A percentile compares a stretch with the other conserved stretches of the same genome.
phyloP scores from a whole-genome alignment of 2,329 filamentous ascomycete species.

The Cladosporium sp. region DNA sequence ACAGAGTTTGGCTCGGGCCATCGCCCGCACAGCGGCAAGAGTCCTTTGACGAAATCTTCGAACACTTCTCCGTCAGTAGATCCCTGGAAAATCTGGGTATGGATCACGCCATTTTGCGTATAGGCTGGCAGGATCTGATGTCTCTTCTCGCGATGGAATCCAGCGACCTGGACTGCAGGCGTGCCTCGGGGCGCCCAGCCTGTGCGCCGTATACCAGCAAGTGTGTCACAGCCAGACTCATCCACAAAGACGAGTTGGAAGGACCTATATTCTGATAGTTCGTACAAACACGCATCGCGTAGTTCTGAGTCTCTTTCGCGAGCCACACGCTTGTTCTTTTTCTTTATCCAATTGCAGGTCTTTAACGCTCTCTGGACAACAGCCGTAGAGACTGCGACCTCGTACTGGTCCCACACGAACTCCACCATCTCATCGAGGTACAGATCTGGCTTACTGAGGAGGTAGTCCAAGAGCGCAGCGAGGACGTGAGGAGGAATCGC shows the following conservation, averaged over 20 bases:
- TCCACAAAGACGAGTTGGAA: constrained; percentile 20
- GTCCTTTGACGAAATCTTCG: constrained; percentile 8
- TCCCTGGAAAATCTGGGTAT: constrained; percentile 11
- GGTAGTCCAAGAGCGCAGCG: background rate
- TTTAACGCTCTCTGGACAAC: background rate
- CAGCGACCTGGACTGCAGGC: constrained; percentile 12
- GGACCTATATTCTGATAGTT: constrained; percentile 12
- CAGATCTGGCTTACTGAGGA: constrained; percentile 7
- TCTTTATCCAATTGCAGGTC: background rate
- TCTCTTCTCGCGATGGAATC: constrained; percentile 18
- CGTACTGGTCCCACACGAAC: constrained; percentile 1
- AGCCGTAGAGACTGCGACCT: background rate
- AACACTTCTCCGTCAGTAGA: constrained; percentile 9
- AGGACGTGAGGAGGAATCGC: constrained; percentile 6
- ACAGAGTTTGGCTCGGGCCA: constrained; percentile 18
- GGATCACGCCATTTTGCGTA: constrained; percentile 9
- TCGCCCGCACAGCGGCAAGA: constrained; percentile 12
- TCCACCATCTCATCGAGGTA: constrained; percentile 12
- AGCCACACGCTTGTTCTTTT: constrained; percentile 3
- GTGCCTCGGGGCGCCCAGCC: constrained; percentile 14
- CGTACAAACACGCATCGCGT: constrained; percentile 12
- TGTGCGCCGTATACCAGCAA: constrained; percentile 13
- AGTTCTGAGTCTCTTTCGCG: constrained; percentile 1
- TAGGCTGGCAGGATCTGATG: constrained; percentile 18
- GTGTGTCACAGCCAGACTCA: constrained; percentile 15